Base-by-base conservation (phyloP, 1,284 basidiomycete genomes). In the Sanguinoderma infundibulare region DNA sequence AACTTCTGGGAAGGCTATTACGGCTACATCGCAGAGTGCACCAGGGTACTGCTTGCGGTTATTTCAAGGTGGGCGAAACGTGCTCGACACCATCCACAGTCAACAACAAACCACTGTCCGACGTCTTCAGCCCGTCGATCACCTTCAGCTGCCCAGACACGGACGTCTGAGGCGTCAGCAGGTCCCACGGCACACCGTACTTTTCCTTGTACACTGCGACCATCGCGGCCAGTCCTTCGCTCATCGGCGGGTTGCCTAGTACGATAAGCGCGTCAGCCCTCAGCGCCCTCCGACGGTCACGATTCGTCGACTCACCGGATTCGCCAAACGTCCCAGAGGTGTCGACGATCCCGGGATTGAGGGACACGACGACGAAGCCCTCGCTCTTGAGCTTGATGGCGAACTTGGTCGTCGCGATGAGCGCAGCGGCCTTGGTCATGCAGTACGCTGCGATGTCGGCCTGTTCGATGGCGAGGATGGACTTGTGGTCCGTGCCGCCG, bases 371-470 rank as follows among this genome's bases (percentile, higher is more conserved):
- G 1, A 72, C 60, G 57, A 81, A 73, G 7, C 77, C 77, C 53
- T 80, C 75, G 7, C 64, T 46, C 56, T 71, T 69, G 57, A 73
- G 72, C 38, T 71, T 58, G 4, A 67, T 66, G 3, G 80, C 76
- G 60, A 75, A 81, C 62, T 81, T 79, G 30, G 71, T 74, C 15
- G 73, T 69, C 30, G 71, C 75, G 73, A 81, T 74, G 57, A 79
- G 75, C 20, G 76, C 44, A 1, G 75, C 78, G 1, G 76, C 74
- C 65, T 79, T 79, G 32, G 74, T 73, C 10, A 76, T 70, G 17
- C 68, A 57, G 67, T 80, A 80, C 14, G 78, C 69, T 1, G 67
- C 61, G 10, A 53, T 34, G 44, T 34, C 57, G 0, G 55, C 20
- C 3, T 63, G 36, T 17, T 62, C 68, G 20, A 56, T 38, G 4